phyloP scores from a whole-genome alignment of 2,329 filamentous ascomycete species.

The Tolypocladium cylindrosporum region DNA sequence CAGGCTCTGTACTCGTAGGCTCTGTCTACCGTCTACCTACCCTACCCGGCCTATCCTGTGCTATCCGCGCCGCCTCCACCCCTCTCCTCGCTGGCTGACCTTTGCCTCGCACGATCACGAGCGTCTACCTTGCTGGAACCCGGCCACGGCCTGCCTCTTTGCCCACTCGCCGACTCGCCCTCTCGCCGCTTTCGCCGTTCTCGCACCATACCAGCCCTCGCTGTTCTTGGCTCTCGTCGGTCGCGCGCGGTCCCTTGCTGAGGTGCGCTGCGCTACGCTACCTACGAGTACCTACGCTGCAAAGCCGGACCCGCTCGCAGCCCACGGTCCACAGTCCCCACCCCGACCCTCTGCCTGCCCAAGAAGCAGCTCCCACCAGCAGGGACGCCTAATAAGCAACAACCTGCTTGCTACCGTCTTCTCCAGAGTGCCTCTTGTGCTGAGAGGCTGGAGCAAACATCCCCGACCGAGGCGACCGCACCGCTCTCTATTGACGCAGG shows the following conservation, averaged over 20 bases:
- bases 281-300: not conserved
- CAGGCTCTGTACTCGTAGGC: not conserved
- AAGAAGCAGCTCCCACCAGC: slow-evolving; percentile 2
- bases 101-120: not conserved
- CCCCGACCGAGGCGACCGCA: slow-evolving; percentile 1
- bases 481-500: slow-evolving; percentile 3
- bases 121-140: not conserved
- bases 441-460: slow-evolving; percentile 7
- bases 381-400: not conserved
- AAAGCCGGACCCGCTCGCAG: slow-evolving; percentile 1
- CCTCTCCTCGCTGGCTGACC: not conserved
- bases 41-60: not conserved
- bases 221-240: not conserved
- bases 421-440: slow-evolving; percentile 1
- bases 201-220: not conserved
- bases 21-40: not conserved
- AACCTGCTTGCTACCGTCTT: not conserved
- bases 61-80: not conserved
- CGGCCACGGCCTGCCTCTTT: not conserved
- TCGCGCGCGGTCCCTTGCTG: not conserved
- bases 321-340: slow-evolving; percentile 1
- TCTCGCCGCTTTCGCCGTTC: not conserved
- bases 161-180: not conserved
- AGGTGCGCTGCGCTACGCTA: not conserved
- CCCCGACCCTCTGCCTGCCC: slow-evolving; percentile 1